These are phyloP conservation scores for Austroboletus niveus DNA, from an alignment of 1,284 basidiomycete genomes.

Conservation along the genomic window DNA sequence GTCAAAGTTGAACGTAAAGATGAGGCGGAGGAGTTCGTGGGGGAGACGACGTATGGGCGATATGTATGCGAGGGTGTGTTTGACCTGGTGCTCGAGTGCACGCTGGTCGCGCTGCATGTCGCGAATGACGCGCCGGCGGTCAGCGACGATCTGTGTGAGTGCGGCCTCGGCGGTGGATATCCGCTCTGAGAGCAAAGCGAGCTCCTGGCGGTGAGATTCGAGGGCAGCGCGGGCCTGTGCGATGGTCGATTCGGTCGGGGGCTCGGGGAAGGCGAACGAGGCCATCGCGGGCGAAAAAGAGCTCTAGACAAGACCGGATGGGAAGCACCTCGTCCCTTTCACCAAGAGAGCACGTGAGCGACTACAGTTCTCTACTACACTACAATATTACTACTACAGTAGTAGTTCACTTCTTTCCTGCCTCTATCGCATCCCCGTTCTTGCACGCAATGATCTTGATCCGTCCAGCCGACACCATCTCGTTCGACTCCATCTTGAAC, in stretches of 20 bases:
- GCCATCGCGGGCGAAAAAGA: constrained; percentile 21
- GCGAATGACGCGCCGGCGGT: constrained; percentile 50
- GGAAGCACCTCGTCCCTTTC: constrained; percentile 5
- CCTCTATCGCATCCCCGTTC: constrained; percentile 81
- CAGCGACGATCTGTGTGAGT: constrained; percentile 56
- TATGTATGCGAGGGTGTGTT: constrained; percentile 55
- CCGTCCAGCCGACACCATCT: constrained; percentile 71
- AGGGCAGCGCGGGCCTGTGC: constrained; percentile 47
- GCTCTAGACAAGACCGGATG: constrained; percentile 17
- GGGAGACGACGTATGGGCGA: constrained; percentile 68
- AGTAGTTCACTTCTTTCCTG: constrained; percentile 47
- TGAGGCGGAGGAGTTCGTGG: constrained; percentile 59
- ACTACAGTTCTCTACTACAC: not conserved
- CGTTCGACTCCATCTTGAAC: constrained; percentile 94
- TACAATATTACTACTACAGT: not conserved
- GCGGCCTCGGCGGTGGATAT: constrained; percentile 48
- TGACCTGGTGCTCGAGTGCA: constrained; percentile 45
- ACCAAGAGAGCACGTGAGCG: constrained; percentile 24
- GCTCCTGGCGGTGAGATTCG: constrained; percentile 32
- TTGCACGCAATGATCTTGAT: constrained; percentile 98
- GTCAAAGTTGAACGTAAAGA: constrained; percentile 66
- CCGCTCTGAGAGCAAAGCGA: constrained; percentile 36
- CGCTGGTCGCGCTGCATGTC: constrained; percentile 50
- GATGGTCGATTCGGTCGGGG: constrained; percentile 52
- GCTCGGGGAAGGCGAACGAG: constrained; percentile 39